phyloP scores from a whole-genome alignment of 2,329 filamentous ascomycete genomes.

The Nigrospora oryzae region DNA sequence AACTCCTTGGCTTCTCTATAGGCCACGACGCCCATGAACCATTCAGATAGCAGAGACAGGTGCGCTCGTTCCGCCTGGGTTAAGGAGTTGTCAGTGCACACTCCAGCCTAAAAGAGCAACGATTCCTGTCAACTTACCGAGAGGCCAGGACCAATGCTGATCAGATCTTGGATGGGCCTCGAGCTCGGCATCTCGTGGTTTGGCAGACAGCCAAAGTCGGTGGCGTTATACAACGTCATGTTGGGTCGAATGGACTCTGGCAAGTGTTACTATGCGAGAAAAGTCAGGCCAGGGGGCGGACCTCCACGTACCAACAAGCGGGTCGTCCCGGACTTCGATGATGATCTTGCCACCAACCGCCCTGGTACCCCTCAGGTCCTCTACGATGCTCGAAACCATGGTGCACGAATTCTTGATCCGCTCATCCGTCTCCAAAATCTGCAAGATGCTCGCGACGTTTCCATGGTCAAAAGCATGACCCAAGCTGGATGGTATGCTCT shows the following conservation, averaged over 20 bases:
- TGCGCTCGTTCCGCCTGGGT: constrained; percentile 39
- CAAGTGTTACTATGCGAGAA: constrained; percentile 7
- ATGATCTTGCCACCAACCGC: constrained; percentile 30
- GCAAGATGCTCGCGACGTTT: constrained; percentile 42
- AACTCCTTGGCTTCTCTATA: constrained; percentile 41
- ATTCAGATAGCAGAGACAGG: constrained; percentile 38
- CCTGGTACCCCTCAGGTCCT: constrained; percentile 38
- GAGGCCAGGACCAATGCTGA: constrained; percentile 41
- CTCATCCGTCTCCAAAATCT: constrained; percentile 35
- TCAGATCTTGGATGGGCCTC: constrained; percentile 30
- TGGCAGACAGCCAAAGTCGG: constrained; percentile 45
- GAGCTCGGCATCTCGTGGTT: constrained; percentile 30
- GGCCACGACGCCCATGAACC: constrained; percentile 39
- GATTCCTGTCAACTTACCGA: constrained; percentile 29
- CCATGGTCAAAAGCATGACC: constrained; percentile 40
- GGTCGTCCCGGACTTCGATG: constrained; percentile 29
- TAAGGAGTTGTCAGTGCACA: too few relatives aligned
- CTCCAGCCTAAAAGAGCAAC: not conserved
- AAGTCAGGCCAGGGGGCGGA: not conserved
- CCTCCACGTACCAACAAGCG: constrained; percentile 34
- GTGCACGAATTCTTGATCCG: constrained; percentile 41
- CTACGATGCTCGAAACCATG: constrained; percentile 40
- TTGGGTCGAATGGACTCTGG: constrained; percentile 32
- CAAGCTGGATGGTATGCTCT: constrained; percentile 28
- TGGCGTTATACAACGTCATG: constrained; percentile 29